A percentile compares a stretch with the other conserved stretches of the same genome.
Conservation (phyloP, 129 eudicot species). For the Lonicera japonica region DNA sequence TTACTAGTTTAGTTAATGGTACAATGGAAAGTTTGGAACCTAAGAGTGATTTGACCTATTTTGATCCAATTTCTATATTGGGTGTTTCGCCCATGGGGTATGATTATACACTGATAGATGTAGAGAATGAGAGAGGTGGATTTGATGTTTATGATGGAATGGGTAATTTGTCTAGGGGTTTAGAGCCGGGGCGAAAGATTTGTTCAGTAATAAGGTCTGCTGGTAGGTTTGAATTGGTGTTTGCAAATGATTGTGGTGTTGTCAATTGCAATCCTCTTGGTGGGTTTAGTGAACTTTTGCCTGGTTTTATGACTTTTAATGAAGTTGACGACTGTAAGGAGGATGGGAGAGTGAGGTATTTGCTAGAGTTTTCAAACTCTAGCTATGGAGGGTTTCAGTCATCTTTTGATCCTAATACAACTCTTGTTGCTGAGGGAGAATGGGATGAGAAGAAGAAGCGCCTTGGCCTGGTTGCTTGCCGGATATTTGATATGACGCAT, state of each 20-base stretch:
- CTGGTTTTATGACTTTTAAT: constrained; percentile 45
- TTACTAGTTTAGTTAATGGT: constrained; percentile 64
- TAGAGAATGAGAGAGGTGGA: constrained; percentile 26
- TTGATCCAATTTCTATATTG: constrained; percentile 43
- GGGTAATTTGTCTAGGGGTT: constrained; percentile 34
- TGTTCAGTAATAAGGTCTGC: constrained; percentile 32
- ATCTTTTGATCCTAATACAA: constrained; percentile 46
- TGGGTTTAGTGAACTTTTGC: constrained; percentile 24
- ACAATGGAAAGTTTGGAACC: constrained; percentile 41
- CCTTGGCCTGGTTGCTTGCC: constrained; percentile 67
- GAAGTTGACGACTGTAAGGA: constrained; percentile 47
- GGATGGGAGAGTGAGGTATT: constrained; percentile 50
- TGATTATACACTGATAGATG: constrained; percentile 38
- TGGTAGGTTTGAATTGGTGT: constrained; percentile 51
- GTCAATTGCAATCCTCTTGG: constrained; percentile 50
- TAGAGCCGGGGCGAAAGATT: constrained; percentile 21
- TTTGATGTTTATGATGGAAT: constrained; percentile 30
- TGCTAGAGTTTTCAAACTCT: constrained; percentile 45
- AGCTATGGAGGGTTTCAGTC: constrained; percentile 25
- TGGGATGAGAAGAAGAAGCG: constrained; percentile 66
- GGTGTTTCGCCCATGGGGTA: constrained; percentile 57
- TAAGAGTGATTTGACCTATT: constrained; percentile 18
- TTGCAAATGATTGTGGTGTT: constrained; percentile 35
- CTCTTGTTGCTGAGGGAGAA: constrained; percentile 72
- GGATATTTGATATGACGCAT: constrained; percentile 26